Evolutionary conservation across 2,329 filamentous ascomycete genomes (phyloP).

Genomic region (Aspergillus sp.): DNA sequence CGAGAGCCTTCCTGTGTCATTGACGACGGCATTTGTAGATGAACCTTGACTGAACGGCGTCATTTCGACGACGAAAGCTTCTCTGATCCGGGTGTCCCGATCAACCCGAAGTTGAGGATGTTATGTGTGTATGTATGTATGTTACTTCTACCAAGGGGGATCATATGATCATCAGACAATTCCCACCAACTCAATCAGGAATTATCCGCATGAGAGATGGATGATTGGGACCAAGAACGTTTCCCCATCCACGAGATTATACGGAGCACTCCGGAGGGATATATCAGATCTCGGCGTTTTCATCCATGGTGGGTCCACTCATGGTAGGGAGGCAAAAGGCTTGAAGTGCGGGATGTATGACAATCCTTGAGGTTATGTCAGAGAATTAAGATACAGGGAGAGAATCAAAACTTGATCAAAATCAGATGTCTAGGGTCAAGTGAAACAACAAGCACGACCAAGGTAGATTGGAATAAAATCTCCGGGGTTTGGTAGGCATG

Average conservation of each 20-base stretch:
- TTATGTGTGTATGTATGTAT: neutral
- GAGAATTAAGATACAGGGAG: neutral
- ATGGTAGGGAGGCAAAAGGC: conserved; percentile 14
- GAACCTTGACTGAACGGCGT: conserved; percentile 14
- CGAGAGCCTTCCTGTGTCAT: conserved; percentile 1
- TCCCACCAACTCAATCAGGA: neutral
- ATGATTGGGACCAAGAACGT: neutral
- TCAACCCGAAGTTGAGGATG: neutral
- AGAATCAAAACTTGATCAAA: neutral
- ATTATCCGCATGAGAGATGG: neutral
- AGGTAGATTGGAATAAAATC: neutral
- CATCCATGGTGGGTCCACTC: conserved; percentile 27
- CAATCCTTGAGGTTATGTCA: conserved; percentile 11
- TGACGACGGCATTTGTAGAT: conserved; percentile 6
- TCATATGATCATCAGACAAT: neutral
- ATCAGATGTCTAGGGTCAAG: neutral
- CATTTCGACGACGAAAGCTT: conserved; percentile 2
- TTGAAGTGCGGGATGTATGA: conserved; percentile 13
- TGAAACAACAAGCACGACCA: neutral
- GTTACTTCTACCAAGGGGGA: neutral
- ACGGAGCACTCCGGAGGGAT: conserved; percentile 3
- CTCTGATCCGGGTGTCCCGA: neutral
- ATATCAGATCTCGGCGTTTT: conserved; percentile 23
- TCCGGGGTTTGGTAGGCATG: neutral
- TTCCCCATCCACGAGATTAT: conserved; percentile 11